Evolutionary conservation across 2,329 filamentous ascomycete species (phyloP).

Genomic region (Aspergillus clavatus): DNA sequence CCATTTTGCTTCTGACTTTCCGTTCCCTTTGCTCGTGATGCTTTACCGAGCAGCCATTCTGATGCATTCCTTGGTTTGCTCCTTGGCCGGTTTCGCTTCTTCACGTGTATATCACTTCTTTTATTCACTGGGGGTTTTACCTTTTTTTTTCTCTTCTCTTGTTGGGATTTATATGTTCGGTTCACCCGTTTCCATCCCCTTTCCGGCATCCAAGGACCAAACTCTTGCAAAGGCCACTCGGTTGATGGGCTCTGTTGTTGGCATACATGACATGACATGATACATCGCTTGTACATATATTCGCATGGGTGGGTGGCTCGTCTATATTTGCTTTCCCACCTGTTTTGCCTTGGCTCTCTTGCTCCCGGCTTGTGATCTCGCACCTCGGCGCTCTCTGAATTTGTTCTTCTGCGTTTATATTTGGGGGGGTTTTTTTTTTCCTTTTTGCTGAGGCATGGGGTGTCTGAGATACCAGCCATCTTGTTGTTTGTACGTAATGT

Average conservation of each 20-base stretch:
- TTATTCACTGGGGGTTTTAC: too few species aligned
- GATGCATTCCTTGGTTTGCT: not conserved
- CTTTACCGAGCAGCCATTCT: slow-evolving; percentile 3
- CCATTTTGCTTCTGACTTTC: too few species aligned
- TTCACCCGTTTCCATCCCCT: slow-evolving; percentile 6
- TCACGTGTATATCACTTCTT: slow-evolving; percentile 5
- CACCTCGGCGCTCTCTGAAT: slow-evolving; percentile 10
- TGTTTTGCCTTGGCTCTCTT: slow-evolving; percentile 8
- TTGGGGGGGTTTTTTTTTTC: too few species aligned
- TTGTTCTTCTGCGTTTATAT: not conserved
- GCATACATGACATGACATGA: slow-evolving; percentile 25
- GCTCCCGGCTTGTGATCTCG: slow-evolving; percentile 8
- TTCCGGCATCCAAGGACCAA: slow-evolving; percentile 16
- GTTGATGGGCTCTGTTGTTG: slow-evolving; percentile 16
- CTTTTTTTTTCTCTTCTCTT: slow-evolving; percentile 4
- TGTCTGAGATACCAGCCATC: not conserved
- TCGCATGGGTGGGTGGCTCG: slow-evolving; percentile 23
- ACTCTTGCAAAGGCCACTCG: slow-evolving; percentile 10
- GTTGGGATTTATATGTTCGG: too few species aligned
- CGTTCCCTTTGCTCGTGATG: slow-evolving; percentile 4
- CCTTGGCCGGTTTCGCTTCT: slow-evolving; percentile 1
- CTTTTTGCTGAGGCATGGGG: not conserved
- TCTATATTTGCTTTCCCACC: slow-evolving; percentile 11
- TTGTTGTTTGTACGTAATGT: slow-evolving; percentile 24
- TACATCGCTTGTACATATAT: slow-evolving; percentile 35